Evolutionary conservation across 1,284 basidiomycete genomes (phyloP).

Genomic region (Bjerkandera adusta): DNA sequence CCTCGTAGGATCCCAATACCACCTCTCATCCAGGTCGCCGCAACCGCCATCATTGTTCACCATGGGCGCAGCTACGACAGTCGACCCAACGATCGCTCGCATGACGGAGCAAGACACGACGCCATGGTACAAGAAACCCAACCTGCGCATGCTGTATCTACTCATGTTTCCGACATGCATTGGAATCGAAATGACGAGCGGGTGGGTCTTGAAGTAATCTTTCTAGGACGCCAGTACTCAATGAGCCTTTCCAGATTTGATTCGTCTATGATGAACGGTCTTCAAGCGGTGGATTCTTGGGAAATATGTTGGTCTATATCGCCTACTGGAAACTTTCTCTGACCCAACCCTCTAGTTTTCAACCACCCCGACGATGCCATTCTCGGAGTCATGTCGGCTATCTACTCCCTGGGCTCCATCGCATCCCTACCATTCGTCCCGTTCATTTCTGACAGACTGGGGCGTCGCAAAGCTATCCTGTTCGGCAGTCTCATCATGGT

Average conservation of each 20-base stretch:
- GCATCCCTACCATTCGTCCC: slow-evolving; percentile 61
- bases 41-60: too few relatives aligned
- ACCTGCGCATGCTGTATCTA: slow-evolving; percentile 47
- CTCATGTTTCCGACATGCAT: slow-evolving; percentile 57
- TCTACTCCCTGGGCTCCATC: slow-evolving; percentile 56
- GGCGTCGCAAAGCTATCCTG: slow-evolving; percentile 57
- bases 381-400: slow-evolving; percentile 50
- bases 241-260: slow-evolving; percentile 39
- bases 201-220: slow-evolving; percentile 33
- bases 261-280: slow-evolving; percentile 58
- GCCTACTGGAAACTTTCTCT: not conserved
- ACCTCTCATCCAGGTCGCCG: too few relatives aligned
- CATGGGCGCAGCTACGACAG: not conserved
- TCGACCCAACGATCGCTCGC: slow-evolving; percentile 41
- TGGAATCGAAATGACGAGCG: slow-evolving; percentile 61
- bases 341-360: slow-evolving; percentile 36
- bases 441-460: slow-evolving; percentile 60
- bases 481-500: slow-evolving; percentile 63
- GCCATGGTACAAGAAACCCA: slow-evolving; percentile 57
- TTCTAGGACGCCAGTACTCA: not conserved
- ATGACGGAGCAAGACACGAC: slow-evolving; percentile 45
- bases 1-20: too few relatives aligned
- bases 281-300: slow-evolving; percentile 67
- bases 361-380: slow-evolving; percentile 46
- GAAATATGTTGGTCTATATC: slow-evolving; percentile 36